These are phyloP conservation scores for Avena sativa DNA, from an alignment of 176 grass and related monocot genomes.

Conservation along the genomic window DNA sequence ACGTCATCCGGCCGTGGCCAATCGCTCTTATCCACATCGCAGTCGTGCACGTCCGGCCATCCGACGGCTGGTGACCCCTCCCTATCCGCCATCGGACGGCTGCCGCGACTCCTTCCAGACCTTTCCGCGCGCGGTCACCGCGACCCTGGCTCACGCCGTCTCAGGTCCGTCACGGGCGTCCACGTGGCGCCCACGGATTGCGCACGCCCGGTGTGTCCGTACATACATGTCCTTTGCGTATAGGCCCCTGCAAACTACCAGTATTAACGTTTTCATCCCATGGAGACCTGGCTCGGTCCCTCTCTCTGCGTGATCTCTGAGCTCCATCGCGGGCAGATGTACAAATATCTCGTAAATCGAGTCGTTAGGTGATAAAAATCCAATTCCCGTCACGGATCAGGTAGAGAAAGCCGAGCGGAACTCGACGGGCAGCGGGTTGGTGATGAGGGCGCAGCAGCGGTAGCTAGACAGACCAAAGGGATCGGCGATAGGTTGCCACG, in stretches of 20 bases:
- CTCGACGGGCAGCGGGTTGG: constrained; percentile 46
- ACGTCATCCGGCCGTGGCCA: constrained; percentile 44
- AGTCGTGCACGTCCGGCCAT: not conserved
- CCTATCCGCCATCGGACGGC: constrained; percentile 46
- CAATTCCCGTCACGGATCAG: not conserved
- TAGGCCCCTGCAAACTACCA: accelerated
- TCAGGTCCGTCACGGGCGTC: not conserved
- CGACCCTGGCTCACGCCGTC: not conserved
- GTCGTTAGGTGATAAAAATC: not conserved
- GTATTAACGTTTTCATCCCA: not conserved
- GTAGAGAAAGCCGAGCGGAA: constrained; percentile 38
- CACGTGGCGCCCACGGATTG: constrained; percentile 11
- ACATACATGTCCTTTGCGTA: not conserved
- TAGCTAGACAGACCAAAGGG: constrained; percentile 4
- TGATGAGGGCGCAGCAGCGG: constrained; percentile 31
- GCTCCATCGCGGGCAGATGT: accelerated
- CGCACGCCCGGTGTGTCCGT: constrained; percentile 10
- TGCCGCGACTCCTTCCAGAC: not conserved
- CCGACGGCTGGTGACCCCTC: constrained; percentile 22
- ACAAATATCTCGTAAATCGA: not conserved
- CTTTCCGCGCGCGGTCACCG: constrained; percentile 27
- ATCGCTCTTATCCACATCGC: constrained; percentile 62
- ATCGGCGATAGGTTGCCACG: constrained; percentile 16
- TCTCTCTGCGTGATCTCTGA: not conserved
- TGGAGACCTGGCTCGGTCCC: not conserved